Base-by-base conservation (phyloP, 1,284 basidiomycete species). In the Papiliotrema nemorosa region DNA sequence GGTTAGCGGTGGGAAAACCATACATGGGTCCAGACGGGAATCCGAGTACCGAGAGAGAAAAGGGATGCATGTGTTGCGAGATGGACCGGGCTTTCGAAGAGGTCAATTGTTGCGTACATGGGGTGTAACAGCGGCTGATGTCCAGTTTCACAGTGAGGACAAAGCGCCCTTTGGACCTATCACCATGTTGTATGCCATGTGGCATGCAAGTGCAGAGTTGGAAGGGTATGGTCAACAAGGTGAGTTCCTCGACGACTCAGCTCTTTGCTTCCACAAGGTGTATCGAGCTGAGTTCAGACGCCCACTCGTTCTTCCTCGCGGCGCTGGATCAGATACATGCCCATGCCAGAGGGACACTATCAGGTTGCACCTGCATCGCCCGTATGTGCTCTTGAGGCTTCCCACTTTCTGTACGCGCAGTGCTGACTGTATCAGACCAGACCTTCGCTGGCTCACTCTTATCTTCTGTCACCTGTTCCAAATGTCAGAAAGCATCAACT, bases 11-110 rank as follows among this genome's bases (percentile, higher is more conserved):
- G 2, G 68, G 70, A 9, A 62, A 60, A 34, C 70, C 69, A 18
- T 59, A 50, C 25, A 35, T 67, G 2, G 63, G 62, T 4, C 50
- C 54, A 34, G 48, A 52, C n/a, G 57, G 60, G 25, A 46, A 40
- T 0, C 55, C 54, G 10, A 60, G 61, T 1, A 29, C 48, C 4
- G 71, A 67, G 26, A 52, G 77, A 35, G 82, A 84, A 37, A 83
- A 64, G 45, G 70, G 86, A 29, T 98, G 93, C 72, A 86, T 88
- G 46, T 91, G 87, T 50, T 98, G 93, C 72, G 93, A 97, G 73
- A 87, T 98, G 85, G 93, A 97, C 72, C 84, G 82, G 57, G 80
- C 97, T 5, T 94, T 94, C 70, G 77, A 83, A 22, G 91, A 96
- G 78, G 90, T 89, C 41, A 53, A 70, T 54, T 10, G 21, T 9